These are phyloP conservation scores for Camellia oleifera DNA, from an alignment of 179 eudicot genomes.

Conservation along the genomic window DNA sequence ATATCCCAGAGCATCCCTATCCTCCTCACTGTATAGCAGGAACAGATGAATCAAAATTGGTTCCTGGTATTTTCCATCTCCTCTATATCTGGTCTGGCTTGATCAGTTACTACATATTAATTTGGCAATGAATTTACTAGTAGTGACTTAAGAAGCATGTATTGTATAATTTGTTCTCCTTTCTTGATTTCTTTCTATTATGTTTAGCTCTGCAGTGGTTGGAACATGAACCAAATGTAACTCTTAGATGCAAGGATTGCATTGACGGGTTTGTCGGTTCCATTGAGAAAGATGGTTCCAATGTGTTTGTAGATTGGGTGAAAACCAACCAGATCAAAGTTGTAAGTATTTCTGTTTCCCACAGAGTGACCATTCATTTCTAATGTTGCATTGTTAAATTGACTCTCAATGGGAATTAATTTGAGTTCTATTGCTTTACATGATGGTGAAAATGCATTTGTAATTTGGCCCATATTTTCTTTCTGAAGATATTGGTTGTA, in stretches of 20 bases:
- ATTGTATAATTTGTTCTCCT: too few relatives aligned
- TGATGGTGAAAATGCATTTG: too few relatives aligned
- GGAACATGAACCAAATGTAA: slow-evolving; percentile 76
- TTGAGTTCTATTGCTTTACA: neutral
- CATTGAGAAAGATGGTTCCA: slow-evolving; percentile 75
- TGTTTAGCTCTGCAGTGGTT: slow-evolving; percentile 71
- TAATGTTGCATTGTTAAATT: neutral
- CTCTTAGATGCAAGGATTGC: slow-evolving; percentile 79
- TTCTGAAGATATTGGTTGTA: slow-evolving; percentile 68
- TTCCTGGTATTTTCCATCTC: slow-evolving; percentile 53
- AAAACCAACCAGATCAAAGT: slow-evolving; percentile 66
- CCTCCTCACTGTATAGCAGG: slow-evolving; percentile 92
- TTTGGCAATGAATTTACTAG: too few relatives aligned
- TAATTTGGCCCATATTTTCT: slow-evolving; percentile 6
- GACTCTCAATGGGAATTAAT: neutral
- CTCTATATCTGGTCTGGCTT: neutral
- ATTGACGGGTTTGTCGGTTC: slow-evolving; percentile 89
- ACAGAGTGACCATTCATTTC: too few relatives aligned
- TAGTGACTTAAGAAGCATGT: too few relatives aligned
- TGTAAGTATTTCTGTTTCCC: slow-evolving; percentile 39
- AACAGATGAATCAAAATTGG: slow-evolving; percentile 70
- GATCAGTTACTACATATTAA: neutral
- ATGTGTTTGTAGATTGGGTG: slow-evolving; percentile 85
- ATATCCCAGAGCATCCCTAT: slow-evolving; percentile 87
- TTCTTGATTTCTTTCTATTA: slow-evolving; percentile 1